Percentiles rank a stretch among this genome's conserved stretches.
Evolutionary conservation across 306 rosid species (phyloP).

Genomic region (Prunus mume): DNA sequence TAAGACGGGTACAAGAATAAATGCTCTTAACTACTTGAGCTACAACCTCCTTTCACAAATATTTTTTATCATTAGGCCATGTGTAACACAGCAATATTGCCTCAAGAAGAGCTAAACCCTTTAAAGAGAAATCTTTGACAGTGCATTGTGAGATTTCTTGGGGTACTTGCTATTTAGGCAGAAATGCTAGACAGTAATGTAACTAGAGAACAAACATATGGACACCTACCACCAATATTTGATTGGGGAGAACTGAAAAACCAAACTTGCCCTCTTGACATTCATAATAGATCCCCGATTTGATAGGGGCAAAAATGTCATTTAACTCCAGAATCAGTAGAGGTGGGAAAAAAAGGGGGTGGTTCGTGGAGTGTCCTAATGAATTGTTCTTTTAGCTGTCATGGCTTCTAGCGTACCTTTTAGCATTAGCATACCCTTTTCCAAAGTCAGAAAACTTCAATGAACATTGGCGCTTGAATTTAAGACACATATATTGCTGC

Average conservation of each 20-base stretch:
- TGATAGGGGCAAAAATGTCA: background rate
- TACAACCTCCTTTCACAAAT: too few relatives aligned
- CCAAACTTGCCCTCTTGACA: background rate
- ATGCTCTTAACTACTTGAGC: too few relatives aligned
- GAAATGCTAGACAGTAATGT: background rate
- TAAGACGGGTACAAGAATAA: fast-evolving
- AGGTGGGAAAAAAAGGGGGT: background rate
- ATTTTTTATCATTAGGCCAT: background rate
- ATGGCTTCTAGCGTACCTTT: background rate
- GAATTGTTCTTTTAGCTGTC: slow-evolving; percentile 7
- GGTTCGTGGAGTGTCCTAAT: slow-evolving; percentile 15
- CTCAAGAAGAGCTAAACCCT: background rate
- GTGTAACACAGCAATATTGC: background rate
- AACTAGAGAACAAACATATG: background rate
- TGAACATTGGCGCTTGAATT: slow-evolving; percentile 2
- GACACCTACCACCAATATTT: background rate
- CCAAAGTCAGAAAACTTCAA: background rate
- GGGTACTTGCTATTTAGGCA: background rate
- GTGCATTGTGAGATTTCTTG: background rate
- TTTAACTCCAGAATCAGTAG: background rate
- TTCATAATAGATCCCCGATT: background rate
- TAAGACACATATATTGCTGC: slow-evolving; percentile 1
- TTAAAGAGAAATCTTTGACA: background rate
- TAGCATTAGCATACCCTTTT: background rate
- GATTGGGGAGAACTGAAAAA: background rate